Conservation (phyloP, 129 eudicot genomes). For the Lactuca sativa region DNA sequence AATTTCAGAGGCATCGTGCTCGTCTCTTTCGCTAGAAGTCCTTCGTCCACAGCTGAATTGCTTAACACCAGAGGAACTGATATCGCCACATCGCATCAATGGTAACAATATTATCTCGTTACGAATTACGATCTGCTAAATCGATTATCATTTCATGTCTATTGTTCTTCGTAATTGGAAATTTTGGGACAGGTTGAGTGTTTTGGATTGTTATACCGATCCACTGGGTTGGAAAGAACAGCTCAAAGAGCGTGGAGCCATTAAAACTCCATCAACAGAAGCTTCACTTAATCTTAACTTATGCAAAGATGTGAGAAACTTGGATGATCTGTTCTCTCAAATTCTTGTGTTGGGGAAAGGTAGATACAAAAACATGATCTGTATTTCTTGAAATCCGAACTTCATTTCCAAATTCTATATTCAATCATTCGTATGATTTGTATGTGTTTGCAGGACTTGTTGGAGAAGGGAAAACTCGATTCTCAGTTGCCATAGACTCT, state of each 20-base stretch:
- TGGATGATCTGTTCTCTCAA: constrained; percentile 53
- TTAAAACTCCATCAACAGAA: constrained; percentile 35
- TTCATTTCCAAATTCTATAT: background rate
- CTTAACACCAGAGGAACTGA: constrained; percentile 59
- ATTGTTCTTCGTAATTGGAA: constrained; percentile 4
- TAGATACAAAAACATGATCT: constrained; percentile 16
- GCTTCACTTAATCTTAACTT: constrained; percentile 38
- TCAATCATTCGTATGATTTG: constrained; percentile 12
- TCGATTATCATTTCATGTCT: background rate
- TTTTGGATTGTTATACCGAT: constrained; percentile 91
- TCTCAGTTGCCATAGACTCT: constrained; percentile 87
- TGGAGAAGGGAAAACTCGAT: constrained; percentile 68
- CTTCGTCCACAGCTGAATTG: constrained; percentile 54
- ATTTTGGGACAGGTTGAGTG: constrained; percentile 54
- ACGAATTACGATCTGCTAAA: background rate
- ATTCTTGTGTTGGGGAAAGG: constrained; percentile 73
- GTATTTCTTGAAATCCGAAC: background rate
- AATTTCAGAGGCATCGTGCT: constrained; percentile 73
- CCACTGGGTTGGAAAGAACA: constrained; percentile 93
- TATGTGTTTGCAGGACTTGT: constrained; percentile 54
- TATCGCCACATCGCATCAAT: constrained; percentile 40
- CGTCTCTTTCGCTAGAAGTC: constrained; percentile 63
- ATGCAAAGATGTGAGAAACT: constrained; percentile 72
- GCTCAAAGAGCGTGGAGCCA: constrained; percentile 57
- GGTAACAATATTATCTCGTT: constrained; percentile 35